Conservation (phyloP, 345 rosid genomes). For the Eutrema japonicum region DNA sequence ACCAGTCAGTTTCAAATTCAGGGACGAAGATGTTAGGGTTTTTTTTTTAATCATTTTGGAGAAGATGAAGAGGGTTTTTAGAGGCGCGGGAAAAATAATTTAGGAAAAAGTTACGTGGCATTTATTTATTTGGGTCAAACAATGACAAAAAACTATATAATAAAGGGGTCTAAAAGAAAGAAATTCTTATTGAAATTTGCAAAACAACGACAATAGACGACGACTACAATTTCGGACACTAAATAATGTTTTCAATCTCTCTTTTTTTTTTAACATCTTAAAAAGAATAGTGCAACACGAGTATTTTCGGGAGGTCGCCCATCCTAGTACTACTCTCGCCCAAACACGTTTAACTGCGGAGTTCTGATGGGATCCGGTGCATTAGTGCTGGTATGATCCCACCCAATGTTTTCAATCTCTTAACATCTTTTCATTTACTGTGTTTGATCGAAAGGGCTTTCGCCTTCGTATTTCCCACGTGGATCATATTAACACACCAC, state of each 20-base stretch:
- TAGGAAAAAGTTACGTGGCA: neutral
- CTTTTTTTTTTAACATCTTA: too few relatives aligned
- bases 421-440: neutral
- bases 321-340: too few relatives aligned
- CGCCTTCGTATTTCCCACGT: constrained; percentile 49
- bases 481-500: constrained; percentile 55
- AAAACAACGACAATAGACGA: too few relatives aligned
- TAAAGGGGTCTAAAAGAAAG: too few relatives aligned
- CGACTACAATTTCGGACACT: too few relatives aligned
- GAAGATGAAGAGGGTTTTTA: neutral
- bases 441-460: constrained; percentile 46
- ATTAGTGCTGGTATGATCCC: too few relatives aligned
- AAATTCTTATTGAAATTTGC: too few relatives aligned
- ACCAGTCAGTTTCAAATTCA: neutral
- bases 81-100: constrained; percentile 32
- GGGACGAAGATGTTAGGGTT: constrained; percentile 26
- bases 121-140: neutral
- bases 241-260: constrained; percentile 9
- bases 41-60: neutral
- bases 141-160: too few relatives aligned
- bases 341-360: too few relatives aligned
- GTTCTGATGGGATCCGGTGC: too few relatives aligned
- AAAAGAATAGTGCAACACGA: too few relatives aligned
- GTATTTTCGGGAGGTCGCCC: too few relatives aligned
- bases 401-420: constrained; percentile 17